These are phyloP conservation scores for Saprolegnia parasitica DNA, from an alignment of 352 stramenopile species.

Conservation along the genomic window DNA sequence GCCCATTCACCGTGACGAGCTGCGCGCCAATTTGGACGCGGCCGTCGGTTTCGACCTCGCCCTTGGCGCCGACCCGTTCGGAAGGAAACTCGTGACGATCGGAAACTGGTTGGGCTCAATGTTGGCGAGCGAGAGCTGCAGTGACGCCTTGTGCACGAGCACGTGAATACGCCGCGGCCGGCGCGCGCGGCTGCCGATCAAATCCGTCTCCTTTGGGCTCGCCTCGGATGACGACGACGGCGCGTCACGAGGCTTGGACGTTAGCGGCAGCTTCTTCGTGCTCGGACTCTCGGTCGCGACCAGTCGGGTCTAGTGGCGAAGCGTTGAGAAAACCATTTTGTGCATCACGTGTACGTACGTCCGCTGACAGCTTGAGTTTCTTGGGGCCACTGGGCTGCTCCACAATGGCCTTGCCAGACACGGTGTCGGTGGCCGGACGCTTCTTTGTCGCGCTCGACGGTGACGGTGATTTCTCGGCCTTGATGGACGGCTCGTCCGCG, in stretches of 20 bases:
- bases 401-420: no score
- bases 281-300: neutral
- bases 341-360: no score
- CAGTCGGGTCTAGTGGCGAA: no score
- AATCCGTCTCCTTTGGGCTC: neutral
- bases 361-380: no score
- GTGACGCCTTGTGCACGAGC: neutral
- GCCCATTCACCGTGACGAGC: slow-evolving; percentile 9
- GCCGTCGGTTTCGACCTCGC: slow-evolving; percentile 3
- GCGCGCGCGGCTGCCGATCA: neutral
- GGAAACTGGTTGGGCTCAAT: slow-evolving; percentile 1
- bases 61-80: neutral
- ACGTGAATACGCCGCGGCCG: neutral
- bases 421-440: no score
- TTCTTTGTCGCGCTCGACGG: no score
- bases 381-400: no score
- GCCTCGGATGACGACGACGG: no score
- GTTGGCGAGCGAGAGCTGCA: slow-evolving; percentile 15
- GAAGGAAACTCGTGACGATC: slow-evolving; percentile 11
- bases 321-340: no score
- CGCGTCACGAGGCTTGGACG: neutral
- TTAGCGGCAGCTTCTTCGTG: neutral
- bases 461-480: no score
- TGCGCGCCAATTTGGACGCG: slow-evolving; percentile 6
- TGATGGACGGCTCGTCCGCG: no score